These are phyloP conservation scores for Dothideomycetes sp. DNA, from an alignment of 2,329 filamentous ascomycete genomes.

Conservation along the genomic window DNA sequence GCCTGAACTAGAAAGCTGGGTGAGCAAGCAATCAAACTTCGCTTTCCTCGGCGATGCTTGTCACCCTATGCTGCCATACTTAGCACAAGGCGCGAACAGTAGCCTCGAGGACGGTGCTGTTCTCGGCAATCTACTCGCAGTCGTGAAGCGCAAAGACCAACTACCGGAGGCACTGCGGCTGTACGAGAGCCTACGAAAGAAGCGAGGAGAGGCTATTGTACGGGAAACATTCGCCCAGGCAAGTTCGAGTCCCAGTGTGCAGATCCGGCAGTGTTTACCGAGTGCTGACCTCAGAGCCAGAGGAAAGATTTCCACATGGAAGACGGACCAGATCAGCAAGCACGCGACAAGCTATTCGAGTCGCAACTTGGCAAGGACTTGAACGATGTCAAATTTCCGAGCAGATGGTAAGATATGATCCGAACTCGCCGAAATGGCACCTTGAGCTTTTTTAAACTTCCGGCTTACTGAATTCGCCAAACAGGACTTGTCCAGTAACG, in stretches of 20 bases:
- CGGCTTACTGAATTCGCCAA: background rate
- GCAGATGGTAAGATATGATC: slow-evolving; percentile 43
- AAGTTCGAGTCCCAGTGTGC: background rate
- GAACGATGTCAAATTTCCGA: slow-evolving; percentile 46
- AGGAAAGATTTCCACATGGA: slow-evolving; percentile 30
- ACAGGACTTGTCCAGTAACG: slow-evolving; percentile 44
- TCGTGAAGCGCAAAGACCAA: slow-evolving; percentile 30
- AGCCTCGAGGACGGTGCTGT: slow-evolving; percentile 59
- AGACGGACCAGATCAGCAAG: slow-evolving; percentile 45
- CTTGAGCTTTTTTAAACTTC: background rate
- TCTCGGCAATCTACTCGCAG: slow-evolving; percentile 44
- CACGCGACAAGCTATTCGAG: slow-evolving; percentile 46
- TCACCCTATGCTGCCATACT: slow-evolving; percentile 53
- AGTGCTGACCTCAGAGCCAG: slow-evolving; percentile 8
- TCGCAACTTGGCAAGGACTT: slow-evolving; percentile 41
- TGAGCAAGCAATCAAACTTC: slow-evolving; percentile 41
- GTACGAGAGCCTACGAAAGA: slow-evolving; percentile 37
- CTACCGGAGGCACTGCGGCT: slow-evolving; percentile 29
- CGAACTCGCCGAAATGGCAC: background rate
- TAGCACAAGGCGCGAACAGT: slow-evolving; percentile 57
- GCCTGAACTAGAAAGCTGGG: slow-evolving; percentile 43
- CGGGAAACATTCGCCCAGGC: slow-evolving; percentile 47
- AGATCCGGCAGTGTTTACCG: background rate
- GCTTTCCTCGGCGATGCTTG: slow-evolving; percentile 47
- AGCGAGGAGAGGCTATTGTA: slow-evolving; percentile 43